phyloP scores from a whole-genome alignment of 345 rosid genomes.

The Camelina hispida region DNA sequence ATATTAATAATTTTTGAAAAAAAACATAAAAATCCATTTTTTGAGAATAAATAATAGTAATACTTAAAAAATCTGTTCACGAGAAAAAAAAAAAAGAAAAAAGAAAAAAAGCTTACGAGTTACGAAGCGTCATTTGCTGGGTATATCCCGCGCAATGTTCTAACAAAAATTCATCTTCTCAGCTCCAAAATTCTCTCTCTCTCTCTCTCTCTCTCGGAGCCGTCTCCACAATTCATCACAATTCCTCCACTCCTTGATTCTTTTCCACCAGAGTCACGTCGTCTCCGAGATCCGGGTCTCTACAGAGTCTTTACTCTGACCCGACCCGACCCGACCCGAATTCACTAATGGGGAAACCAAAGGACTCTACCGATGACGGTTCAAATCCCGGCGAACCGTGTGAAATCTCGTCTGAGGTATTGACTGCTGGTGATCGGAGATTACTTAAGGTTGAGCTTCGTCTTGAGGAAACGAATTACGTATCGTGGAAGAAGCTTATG shows the following conservation, averaged over 20 bases:
- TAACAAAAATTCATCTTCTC: constrained; percentile 33
- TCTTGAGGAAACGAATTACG: constrained; percentile 75
- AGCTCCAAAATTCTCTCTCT: not conserved
- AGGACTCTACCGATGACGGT: constrained; percentile 33
- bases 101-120: not conserved
- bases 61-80: not conserved
- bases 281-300: constrained; percentile 34
- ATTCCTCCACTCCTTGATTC: constrained; percentile 18
- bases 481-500: constrained; percentile 90
- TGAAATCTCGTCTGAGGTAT: constrained; percentile 53
- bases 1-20: no score
- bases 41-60: not conserved
- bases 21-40: not conserved
- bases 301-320: constrained; percentile 31
- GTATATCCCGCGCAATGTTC: constrained; percentile 50
- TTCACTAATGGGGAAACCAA: constrained; percentile 46
- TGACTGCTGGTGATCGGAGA: constrained; percentile 71
- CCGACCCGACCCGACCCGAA: constrained; percentile 21
- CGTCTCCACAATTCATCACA: constrained; percentile 6
- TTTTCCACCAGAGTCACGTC: constrained; percentile 16
- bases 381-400: constrained; percentile 52
- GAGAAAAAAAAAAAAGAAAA: constrained; percentile 8
- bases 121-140: constrained; percentile 24
- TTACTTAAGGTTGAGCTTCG: constrained; percentile 78
- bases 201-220: not conserved